phyloP scores from a whole-genome alignment of 2,329 filamentous ascomycete genomes.

The Furcasterigmium furcatum region DNA sequence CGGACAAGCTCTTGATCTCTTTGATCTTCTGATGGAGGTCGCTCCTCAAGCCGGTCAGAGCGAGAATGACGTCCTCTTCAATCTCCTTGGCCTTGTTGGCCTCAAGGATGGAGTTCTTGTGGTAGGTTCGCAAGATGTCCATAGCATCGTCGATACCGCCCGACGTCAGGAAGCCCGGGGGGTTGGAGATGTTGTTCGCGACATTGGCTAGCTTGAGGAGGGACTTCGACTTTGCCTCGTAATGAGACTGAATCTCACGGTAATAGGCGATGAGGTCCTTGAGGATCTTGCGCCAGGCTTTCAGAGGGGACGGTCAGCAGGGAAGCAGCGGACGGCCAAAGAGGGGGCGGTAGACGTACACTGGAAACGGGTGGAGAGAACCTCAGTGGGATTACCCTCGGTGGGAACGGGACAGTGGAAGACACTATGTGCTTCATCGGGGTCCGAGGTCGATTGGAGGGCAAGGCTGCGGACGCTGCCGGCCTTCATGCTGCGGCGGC shows the following conservation, averaged over 20 bases:
- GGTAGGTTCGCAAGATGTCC: constrained; percentile 75
- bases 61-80: constrained; percentile 85
- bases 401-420: constrained; percentile 91
- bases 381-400: constrained; percentile 80
- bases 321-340: no score
- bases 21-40: constrained; percentile 97
- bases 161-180: constrained; percentile 71
- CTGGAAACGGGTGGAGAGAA: constrained; percentile 84
- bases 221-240: constrained; percentile 81
- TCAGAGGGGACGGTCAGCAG: no score
- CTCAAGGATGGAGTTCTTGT: constrained; percentile 75
- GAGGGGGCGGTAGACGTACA: no score
- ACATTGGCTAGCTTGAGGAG: constrained; percentile 80
- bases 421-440: constrained; percentile 73
- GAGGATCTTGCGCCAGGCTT: constrained; percentile 93
- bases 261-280: constrained; percentile 95
- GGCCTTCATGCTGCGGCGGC: constrained; percentile 76
- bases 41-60: constrained; percentile 78
- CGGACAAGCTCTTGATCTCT: constrained; percentile 90
- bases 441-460: constrained; percentile 65
- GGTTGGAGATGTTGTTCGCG: constrained; percentile 75
- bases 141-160: constrained; percentile 88
- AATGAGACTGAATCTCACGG: constrained; percentile 84
- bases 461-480: constrained; percentile 82
- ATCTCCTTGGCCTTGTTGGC: constrained; percentile 88